Conservation (phyloP, 768 basidiomycete genomes). For the Auricularia auricula-judae region DNA sequence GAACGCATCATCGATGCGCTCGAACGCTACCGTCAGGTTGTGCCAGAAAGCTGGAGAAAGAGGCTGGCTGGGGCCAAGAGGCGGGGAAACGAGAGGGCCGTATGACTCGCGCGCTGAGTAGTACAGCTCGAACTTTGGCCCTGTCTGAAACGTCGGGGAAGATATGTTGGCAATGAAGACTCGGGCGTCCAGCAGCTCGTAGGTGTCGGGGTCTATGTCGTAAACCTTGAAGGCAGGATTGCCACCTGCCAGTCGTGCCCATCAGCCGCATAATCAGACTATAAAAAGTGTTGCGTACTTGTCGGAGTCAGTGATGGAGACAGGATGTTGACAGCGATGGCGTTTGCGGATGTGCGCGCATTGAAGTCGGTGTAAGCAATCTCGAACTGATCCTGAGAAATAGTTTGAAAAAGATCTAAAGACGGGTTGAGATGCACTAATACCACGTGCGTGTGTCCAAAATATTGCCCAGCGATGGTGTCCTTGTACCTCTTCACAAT, state of each 20-base stretch:
- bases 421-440: not conserved
- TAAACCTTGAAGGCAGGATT: conserved; percentile 50
- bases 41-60: conserved; percentile 52
- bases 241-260: conserved; percentile 24
- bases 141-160: conserved; percentile 32
- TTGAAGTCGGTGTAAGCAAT: conserved; percentile 47
- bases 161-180: conserved; percentile 35
- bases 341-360: conserved; percentile 31
- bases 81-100: conserved; percentile 29
- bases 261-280: not conserved
- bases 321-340: conserved; percentile 37
- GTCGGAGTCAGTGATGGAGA: conserved; percentile 49
- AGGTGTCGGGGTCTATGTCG: conserved; percentile 57
- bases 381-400: conserved; percentile 41
- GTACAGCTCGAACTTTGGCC: conserved; percentile 26
- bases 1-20: conserved; percentile 32
- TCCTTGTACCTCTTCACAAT: conserved; percentile 47
- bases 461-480: conserved; percentile 51
- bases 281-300: conserved; percentile 21
- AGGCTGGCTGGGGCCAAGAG: conserved; percentile 19
- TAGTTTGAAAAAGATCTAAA: not conserved
- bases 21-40: conserved; percentile 42
- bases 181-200: conserved; percentile 48
- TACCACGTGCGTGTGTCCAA: conserved; percentile 46
- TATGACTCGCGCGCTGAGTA: conserved; percentile 49